A percentile compares a stretch with the other conserved stretches of the same genome.
These are phyloP conservation scores for Strobilomyces dryophilus DNA, from an alignment of 768 basidiomycete genomes.

Conservation along the genomic window DNA sequence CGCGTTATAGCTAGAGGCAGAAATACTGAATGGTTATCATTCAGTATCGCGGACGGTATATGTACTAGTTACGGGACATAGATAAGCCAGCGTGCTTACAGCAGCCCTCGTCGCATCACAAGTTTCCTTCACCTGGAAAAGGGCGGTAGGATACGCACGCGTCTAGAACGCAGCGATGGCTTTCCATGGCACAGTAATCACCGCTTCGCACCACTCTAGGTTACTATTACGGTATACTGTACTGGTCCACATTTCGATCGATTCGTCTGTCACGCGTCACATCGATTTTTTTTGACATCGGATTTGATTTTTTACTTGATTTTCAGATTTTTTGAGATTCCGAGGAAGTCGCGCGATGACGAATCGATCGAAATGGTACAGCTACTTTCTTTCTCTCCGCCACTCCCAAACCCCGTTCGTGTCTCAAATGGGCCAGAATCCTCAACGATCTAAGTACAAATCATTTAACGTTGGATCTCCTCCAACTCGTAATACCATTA, in stretches of 20 bases:
- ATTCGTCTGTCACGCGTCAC: too few species aligned
- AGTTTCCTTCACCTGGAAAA: constrained; percentile 58
- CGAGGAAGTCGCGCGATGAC: too few species aligned
- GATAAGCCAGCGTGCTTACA: too few species aligned
- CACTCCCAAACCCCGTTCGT: constrained; percentile 15
- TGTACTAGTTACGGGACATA: too few species aligned
- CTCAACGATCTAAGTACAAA: constrained; percentile 41
- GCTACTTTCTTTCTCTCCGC: constrained; percentile 32
- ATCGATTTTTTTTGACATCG: constrained; percentile 32
- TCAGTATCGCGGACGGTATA: too few species aligned
- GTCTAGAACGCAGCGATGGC: constrained; percentile 53
- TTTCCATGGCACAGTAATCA: constrained; percentile 41
- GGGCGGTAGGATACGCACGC: constrained; percentile 45
- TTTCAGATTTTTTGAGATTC: too few species aligned
- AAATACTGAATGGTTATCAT: too few species aligned
- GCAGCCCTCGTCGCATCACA: constrained; percentile 54
- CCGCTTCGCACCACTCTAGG: constrained; percentile 46
- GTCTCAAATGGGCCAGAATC: constrained; percentile 27
- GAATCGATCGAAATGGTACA: too few species aligned
- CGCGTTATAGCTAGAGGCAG: too few species aligned
- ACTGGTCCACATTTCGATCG: too few species aligned
- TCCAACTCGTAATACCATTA: constrained; percentile 25
- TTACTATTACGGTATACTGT: too few species aligned
- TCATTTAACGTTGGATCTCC: constrained; percentile 38
- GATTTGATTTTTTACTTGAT: too few species aligned